Evolutionary conservation across 2,329 filamentous ascomycete species (phyloP).

Genomic region (Alternaria atra): DNA sequence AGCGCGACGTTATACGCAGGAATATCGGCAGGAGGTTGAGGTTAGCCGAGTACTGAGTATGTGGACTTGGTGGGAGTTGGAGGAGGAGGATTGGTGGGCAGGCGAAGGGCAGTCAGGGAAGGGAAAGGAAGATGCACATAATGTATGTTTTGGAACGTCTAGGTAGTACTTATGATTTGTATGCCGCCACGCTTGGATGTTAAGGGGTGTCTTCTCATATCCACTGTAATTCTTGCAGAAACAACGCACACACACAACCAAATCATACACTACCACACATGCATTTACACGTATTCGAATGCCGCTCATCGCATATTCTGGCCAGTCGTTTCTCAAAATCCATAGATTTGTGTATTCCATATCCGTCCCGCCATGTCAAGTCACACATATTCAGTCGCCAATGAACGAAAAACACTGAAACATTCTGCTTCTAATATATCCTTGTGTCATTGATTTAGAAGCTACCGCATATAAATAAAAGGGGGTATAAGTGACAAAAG

Average conservation of each 20-base stretch:
- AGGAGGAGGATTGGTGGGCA: not conserved
- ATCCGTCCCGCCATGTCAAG: not conserved
- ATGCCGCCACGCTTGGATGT: not conserved
- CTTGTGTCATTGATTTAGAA: not conserved
- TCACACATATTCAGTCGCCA: not conserved
- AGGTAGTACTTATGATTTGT: too few relatives aligned
- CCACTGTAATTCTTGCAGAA: too few relatives aligned
- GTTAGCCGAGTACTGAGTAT: conserved; percentile 70
- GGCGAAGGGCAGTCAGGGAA: not conserved
- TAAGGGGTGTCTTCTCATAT: too few relatives aligned
- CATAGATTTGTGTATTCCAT: not conserved
- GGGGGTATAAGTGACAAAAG: conserved; percentile 23
- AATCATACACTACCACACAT: too few relatives aligned
- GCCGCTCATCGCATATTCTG: too few relatives aligned
- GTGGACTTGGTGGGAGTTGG: not conserved
- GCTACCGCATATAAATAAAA: conserved; percentile 17
- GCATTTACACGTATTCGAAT: too few relatives aligned
- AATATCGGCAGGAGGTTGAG: conserved; percentile 79
- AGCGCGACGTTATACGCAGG: conserved; percentile 69
- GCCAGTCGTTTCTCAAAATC: too few relatives aligned
- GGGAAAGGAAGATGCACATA: not conserved
- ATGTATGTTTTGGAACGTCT: too few relatives aligned
- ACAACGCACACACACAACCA: too few relatives aligned
- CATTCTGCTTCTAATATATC: not conserved
- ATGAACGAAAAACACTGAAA: not conserved